Base-by-base conservation (phyloP, 768 basidiomycete species). In the Amanita exitialis region DNA sequence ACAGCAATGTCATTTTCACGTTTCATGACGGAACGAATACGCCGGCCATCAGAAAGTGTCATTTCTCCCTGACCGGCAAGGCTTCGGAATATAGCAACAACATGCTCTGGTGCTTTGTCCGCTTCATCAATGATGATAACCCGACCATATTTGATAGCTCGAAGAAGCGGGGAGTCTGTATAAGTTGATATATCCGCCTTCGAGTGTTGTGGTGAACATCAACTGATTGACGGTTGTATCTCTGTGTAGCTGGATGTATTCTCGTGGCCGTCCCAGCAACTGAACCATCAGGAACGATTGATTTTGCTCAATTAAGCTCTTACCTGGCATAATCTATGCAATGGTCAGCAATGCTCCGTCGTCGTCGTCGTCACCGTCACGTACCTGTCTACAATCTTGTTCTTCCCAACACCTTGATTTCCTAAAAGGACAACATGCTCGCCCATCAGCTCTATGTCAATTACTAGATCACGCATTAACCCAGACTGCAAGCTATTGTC, bases 351-450 rank as follows among this genome's bases (percentile, higher is more conserved):
- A 15, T n/a, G 7, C 5, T 44, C 7, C 3, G 18, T 8, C 38
- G 44, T 3, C n/a, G 20, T 10, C 15, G 6, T 41, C 15, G 30
- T 20, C 1, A 49, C 13, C 15, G 6, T 8, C 3, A 61, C 72
- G 56, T 38, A 77, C 76, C 79, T 64, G 61, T 84, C 82, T 20
- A 84, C 69, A 39, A 84, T 74, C 64, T 82, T 83, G 60, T 84
- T 84, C 70, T 83, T 84, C 13, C 82, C 82, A 10, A 84, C 82
- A 34, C 82, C 82, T 75, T 84, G 82, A 58, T 85, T 85, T 16
- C 82, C 82, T 1, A 85, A 66, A 8, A 85, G 59, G 4, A 85
- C 80, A 27, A 83, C 66, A 61, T 85, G 82, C 57, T 83, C 81
- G 4, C 75, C 72, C 8, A 83, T 62, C 8, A 82, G 51, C 61